phyloP scores from a whole-genome alignment of 2,329 filamentous ascomycete species.

The Penicillium sp. region DNA sequence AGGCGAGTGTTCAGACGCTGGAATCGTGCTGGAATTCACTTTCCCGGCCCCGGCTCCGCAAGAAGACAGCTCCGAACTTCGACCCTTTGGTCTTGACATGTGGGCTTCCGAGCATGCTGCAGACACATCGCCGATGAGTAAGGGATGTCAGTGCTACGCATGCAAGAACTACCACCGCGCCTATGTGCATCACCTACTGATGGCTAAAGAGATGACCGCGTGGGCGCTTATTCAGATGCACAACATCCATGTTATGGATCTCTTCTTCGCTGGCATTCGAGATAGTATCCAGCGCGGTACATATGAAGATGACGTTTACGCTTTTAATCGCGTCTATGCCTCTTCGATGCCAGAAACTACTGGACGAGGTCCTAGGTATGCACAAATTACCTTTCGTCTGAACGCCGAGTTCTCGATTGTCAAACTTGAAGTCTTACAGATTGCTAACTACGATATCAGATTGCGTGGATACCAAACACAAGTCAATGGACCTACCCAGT shows the following conservation, averaged over 20 bases:
- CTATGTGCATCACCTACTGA: conserved; percentile 82
- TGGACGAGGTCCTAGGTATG: conserved; percentile 72
- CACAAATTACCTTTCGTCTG: neutral
- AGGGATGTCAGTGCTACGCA: conserved; percentile 75
- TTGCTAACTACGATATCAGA: conserved; percentile 33
- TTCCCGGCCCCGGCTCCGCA: conserved; percentile 58
- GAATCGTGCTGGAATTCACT: conserved; percentile 77
- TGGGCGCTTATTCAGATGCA: conserved; percentile 93
- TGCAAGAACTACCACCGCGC: conserved; percentile 83
- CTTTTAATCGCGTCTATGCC: conserved; percentile 71
- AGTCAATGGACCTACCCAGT: conserved; percentile 63
- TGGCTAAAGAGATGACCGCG: conserved; percentile 92
- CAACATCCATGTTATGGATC: conserved; percentile 73
- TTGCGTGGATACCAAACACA: conserved; percentile 82
- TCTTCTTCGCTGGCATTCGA: conserved; percentile 74
- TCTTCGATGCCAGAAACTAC: conserved; percentile 70
- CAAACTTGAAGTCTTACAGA: neutral
- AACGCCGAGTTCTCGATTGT: neutral
- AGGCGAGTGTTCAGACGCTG: conserved; percentile 73
- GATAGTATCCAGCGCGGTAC: conserved; percentile 59
- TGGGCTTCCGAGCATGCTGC: conserved; percentile 66
- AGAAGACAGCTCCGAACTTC: conserved; percentile 17
- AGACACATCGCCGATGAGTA: conserved; percentile 63
- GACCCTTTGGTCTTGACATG: conserved; percentile 74
- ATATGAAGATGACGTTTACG: conserved; percentile 56